Percentiles rank a stretch among this genome's conserved stretches.
Conservation (phyloP, 768 basidiomycete genomes). For the Trametopsis cervina region DNA sequence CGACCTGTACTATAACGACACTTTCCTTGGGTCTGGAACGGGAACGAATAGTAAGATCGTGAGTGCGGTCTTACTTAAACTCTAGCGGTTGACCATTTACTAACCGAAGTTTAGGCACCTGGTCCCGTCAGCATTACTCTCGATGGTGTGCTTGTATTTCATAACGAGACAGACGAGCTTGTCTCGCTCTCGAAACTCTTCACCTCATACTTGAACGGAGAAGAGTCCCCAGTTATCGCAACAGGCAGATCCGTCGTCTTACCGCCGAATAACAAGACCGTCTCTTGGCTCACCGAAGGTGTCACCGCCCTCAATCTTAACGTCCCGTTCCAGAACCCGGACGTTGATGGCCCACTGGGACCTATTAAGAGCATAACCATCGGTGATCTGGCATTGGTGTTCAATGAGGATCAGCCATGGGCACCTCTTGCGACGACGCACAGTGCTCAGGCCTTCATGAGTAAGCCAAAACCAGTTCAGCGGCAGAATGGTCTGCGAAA, state of each 20-base stretch:
- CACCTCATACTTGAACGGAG: slow-evolving; percentile 65
- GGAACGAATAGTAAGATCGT: slow-evolving; percentile 47
- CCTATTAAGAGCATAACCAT: slow-evolving; percentile 63
- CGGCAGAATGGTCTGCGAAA: background rate
- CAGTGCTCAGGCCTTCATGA: slow-evolving; percentile 49
- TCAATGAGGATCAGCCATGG: slow-evolving; percentile 49
- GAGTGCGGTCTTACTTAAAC: slow-evolving; percentile 16
- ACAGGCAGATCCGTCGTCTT: slow-evolving; percentile 46
- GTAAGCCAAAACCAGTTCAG: too few species aligned
- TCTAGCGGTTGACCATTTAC: background rate
- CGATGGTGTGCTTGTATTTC: slow-evolving; percentile 46
- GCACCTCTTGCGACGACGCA: slow-evolving; percentile 48
- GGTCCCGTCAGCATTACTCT: slow-evolving; percentile 55
- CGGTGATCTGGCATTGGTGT: slow-evolving; percentile 49
- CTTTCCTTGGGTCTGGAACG: slow-evolving; percentile 50
- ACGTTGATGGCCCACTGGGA: slow-evolving; percentile 34
- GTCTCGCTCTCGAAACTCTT: slow-evolving; percentile 53
- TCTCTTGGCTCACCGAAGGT: slow-evolving; percentile 64
- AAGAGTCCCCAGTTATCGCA: slow-evolving; percentile 50
- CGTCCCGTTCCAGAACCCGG: slow-evolving; percentile 52
- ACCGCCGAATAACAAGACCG: slow-evolving; percentile 45
- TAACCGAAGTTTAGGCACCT: slow-evolving; percentile 31
- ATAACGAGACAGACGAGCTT: slow-evolving; percentile 39
- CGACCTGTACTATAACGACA: slow-evolving; percentile 48
- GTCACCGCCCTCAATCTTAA: slow-evolving; percentile 47